Evolutionary conservation across 306 rosid genomes (phyloP).

Genomic region (Vachellia pachyceras): DNA sequence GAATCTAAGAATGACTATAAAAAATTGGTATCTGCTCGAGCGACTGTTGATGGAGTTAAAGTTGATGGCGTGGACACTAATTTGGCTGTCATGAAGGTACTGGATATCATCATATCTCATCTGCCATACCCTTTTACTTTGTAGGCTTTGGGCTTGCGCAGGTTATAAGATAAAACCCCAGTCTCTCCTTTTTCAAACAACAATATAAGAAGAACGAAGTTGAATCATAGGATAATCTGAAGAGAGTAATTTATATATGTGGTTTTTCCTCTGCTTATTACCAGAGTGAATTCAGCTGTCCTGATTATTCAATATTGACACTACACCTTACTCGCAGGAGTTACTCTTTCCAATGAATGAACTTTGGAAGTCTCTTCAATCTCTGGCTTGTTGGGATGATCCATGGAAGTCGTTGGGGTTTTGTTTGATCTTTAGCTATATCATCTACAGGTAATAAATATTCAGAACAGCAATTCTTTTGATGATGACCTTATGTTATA

Average conservation of each 20-base stretch:
- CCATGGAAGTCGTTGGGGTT: constrained; percentile 78
- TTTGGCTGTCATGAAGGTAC: constrained; percentile 97
- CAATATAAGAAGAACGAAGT: constrained; percentile 20
- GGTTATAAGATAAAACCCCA: constrained; percentile 14
- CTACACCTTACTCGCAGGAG: constrained; percentile 71
- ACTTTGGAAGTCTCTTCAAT: constrained; percentile 67
- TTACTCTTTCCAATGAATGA: constrained; percentile 76
- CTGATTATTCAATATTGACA: constrained; percentile 35
- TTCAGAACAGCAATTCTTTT: constrained; percentile 14
- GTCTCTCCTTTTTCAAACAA: constrained; percentile 19
- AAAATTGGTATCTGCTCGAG: constrained; percentile 85
- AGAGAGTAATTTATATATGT: constrained; percentile 12
- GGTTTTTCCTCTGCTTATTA: constrained; percentile 15
- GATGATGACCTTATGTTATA: constrained; percentile 27
- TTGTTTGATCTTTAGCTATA: constrained; percentile 67
- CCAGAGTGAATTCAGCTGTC: constrained; percentile 12
- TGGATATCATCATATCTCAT: constrained; percentile 19
- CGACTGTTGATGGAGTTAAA: constrained; percentile 92
- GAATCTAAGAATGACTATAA: constrained; percentile 77
- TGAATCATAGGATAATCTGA: constrained; percentile 5
- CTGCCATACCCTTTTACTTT: constrained; percentile 17
- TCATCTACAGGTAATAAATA: constrained; percentile 78
- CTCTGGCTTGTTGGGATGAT: constrained; percentile 87
- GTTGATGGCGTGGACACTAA: constrained; percentile 96
- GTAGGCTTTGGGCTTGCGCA: constrained; percentile 13